These are phyloP conservation scores for Inga leiocalycina DNA, from an alignment of 306 rosid genomes.

Conservation along the genomic window DNA sequence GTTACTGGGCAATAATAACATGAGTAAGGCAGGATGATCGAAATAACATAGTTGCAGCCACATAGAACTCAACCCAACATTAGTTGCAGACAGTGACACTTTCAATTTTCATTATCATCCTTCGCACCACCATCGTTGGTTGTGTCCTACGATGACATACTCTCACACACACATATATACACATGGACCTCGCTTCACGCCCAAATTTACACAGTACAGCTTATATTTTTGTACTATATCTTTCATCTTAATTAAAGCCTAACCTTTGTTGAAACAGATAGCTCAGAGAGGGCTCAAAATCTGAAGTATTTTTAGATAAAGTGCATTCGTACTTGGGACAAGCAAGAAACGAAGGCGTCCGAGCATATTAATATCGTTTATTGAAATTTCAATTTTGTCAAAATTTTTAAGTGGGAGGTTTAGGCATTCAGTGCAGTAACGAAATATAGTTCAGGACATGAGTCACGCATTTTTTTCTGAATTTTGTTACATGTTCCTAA, in stretches of 20 bases:
- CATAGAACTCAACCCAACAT: conserved; percentile 15
- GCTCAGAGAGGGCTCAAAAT: too few relatives aligned
- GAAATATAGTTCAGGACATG: neutral
- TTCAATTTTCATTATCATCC: neutral
- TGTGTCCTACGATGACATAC: neutral
- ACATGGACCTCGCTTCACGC: neutral
- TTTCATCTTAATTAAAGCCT: neutral
- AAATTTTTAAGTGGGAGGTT: neutral
- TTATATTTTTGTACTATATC: too few relatives aligned
- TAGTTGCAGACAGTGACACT: neutral
- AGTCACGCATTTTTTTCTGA: neutral
- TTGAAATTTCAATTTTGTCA: neutral
- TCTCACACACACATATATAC: neutral
- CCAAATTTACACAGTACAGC: neutral
- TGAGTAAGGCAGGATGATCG: neutral
- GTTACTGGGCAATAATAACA: neutral
- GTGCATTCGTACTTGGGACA: neutral
- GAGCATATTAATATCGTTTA: too few relatives aligned
- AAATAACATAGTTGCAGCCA: conserved; percentile 1
- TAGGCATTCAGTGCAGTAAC: neutral
- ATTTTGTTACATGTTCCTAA: neutral
- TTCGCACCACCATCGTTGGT: neutral
- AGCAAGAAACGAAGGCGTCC: too few relatives aligned
- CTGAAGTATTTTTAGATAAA: neutral
- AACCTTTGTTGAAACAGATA: neutral